Evolutionary conservation across 441 rosid genomes (phyloP).

Genomic region (Cnidoscolus chayamansa): DNA sequence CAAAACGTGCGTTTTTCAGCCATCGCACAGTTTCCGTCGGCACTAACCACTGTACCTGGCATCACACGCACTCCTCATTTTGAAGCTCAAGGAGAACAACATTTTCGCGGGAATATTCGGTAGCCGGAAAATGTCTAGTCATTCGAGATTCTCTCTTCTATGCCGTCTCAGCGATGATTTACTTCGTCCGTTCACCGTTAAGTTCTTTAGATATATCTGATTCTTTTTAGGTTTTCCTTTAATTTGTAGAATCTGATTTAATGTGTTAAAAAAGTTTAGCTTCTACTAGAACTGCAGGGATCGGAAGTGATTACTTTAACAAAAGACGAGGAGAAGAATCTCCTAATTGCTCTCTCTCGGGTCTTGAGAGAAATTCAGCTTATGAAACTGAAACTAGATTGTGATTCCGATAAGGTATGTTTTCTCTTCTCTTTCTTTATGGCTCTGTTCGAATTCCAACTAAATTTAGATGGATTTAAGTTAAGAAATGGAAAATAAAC

Average conservation of each 20-base stretch:
- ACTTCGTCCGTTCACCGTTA: conserved; percentile 38
- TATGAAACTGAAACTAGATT: conserved; percentile 30
- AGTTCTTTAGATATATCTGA: background rate
- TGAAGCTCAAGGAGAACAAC: background rate
- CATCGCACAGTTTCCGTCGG: background rate
- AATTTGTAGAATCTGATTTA: background rate
- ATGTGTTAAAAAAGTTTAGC: background rate
- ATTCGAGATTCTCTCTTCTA: conserved; percentile 29
- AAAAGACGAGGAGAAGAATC: conserved; percentile 42
- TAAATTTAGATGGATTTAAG: background rate
- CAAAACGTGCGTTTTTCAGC: background rate
- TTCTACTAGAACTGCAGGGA: conserved; percentile 28
- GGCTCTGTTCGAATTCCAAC: background rate
- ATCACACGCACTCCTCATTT: background rate
- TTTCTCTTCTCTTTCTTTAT: background rate
- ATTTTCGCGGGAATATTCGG: background rate
- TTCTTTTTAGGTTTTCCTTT: background rate
- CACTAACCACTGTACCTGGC: too few relatives aligned
- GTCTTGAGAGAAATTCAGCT: conserved; percentile 48
- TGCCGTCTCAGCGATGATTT: conserved; percentile 45
- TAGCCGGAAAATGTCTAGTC: conserved; percentile 32
- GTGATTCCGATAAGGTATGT: conserved; percentile 31
- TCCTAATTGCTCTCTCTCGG: conserved; percentile 56
- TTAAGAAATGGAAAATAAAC: too few relatives aligned
- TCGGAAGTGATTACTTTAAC: conserved; percentile 24